phyloP scores from a whole-genome alignment of 2,329 filamentous ascomycete species.

The Tricladium varicosporioides region DNA sequence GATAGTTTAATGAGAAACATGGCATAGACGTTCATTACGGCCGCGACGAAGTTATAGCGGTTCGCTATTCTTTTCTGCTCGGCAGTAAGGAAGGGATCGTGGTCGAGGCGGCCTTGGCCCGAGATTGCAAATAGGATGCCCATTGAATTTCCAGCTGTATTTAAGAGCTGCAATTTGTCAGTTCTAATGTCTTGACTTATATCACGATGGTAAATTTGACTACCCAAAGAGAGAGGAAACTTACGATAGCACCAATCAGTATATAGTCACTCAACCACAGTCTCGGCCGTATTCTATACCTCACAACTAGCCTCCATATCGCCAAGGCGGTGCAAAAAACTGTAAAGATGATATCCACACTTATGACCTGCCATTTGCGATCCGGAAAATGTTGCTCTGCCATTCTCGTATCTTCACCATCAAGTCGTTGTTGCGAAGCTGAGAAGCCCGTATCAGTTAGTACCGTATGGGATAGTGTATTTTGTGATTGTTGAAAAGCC shows the following conservation, averaged over 20 bases:
- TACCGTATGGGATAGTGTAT: too few relatives aligned
- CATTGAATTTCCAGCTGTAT: neutral
- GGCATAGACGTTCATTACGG: neutral
- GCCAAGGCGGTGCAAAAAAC: neutral
- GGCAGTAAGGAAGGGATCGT: neutral
- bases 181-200: too few relatives aligned
- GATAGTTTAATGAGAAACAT: slow-evolving; percentile 1
- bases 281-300: neutral
- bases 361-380: neutral
- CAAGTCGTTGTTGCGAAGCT: neutral
- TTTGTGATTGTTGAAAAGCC: too few relatives aligned
- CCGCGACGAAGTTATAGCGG: neutral
- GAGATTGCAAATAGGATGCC: neutral
- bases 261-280: neutral
- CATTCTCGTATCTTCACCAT: neutral
- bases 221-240: neutral
- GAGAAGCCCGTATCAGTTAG: too few relatives aligned
- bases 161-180: neutral
- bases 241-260: neutral
- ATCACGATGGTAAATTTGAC: too few relatives aligned
- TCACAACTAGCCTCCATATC: slow-evolving; percentile 1
- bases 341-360: neutral
- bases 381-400: neutral
- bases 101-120: neutral
- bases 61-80: neutral